Base-by-base conservation (phyloP, 2,329 filamentous ascomycete genomes). In the Elsinoe batatas region DNA sequence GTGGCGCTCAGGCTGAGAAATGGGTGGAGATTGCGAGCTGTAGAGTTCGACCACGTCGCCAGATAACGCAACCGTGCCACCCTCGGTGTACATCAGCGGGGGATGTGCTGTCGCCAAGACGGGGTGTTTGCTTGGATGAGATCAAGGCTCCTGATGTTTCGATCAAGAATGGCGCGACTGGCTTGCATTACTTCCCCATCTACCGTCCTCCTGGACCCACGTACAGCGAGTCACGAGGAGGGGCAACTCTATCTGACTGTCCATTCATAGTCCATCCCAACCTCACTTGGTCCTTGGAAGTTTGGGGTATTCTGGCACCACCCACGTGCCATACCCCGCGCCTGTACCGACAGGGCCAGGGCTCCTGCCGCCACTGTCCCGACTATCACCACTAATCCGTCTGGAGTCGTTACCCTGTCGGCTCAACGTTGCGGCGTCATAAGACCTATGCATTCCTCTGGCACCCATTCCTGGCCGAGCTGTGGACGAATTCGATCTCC, bases 51-150 rank as follows among this genome's bases (percentile, higher is more conserved):
- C 47, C 33, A 51, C 47, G 47, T 51, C 47, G 47, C 17, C 18
- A 37, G 18, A 51, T 17, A 51, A 37, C 32, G 15, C 26, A 30
- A 49, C 26, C 44, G 47, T 51, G 47, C 32, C 47, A 38, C 47
- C 44, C n/a, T 17, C 44, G 20, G 18, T 20, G 13, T 35, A n/a
- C 32, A 47, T 44, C 47, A 38, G 47, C 47, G 47, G 47, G 47
- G 47, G 47, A 51, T 51, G 47, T 51, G 47, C 47, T 38, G 32
- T 37, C 18, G 47, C 47, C 47, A 51, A 51, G 47, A 6, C 35
- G 47, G 47, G 44, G 15, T 49, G 15, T 33, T 35, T 49, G 44
- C 44, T 49, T 49, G 44, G 44, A 49, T 26, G n/a, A 26, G 40
- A 44, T 44, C 40, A 44, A 44, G 40, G 26, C 26, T 30, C 26